Percentiles rank a stretch among this genome's conserved stretches.
Evolutionary conservation across 2,329 filamentous ascomycete species (phyloP).

Genomic region (Achaetomium macrosporum): DNA sequence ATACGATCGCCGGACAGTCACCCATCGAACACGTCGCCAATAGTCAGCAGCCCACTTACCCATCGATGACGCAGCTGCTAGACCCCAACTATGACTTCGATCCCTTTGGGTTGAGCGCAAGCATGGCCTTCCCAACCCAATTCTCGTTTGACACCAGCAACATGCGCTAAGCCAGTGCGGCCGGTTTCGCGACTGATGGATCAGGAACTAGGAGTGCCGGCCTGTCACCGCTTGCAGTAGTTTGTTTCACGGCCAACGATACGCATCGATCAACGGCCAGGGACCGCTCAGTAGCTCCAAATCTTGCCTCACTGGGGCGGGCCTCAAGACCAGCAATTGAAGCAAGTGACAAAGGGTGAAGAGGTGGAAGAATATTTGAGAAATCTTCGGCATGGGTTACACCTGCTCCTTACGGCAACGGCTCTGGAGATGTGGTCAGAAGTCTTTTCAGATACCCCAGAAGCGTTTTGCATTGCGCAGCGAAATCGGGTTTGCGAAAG

Average conservation of each 20-base stretch:
- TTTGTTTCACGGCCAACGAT: background rate
- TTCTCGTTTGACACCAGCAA: slow-evolving; percentile 67
- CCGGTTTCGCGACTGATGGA: background rate
- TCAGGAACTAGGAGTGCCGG: background rate
- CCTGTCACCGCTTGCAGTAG: background rate
- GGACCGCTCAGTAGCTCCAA: background rate
- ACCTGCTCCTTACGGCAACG: slow-evolving; percentile 4
- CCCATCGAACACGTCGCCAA: slow-evolving; percentile 28
- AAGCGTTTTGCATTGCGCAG: slow-evolving; percentile 21
- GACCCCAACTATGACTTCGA: slow-evolving; percentile 89
- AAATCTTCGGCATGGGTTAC: background rate
- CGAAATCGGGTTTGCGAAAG: slow-evolving; percentile 6
- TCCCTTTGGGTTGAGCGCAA: slow-evolving; percentile 86
- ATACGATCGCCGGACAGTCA: slow-evolving; percentile 32
- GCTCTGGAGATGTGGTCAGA: slow-evolving; percentile 14
- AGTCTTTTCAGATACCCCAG: slow-evolving; percentile 23
- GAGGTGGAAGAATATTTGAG: background rate
- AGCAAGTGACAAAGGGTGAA: background rate
- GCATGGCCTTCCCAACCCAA: slow-evolving; percentile 88
- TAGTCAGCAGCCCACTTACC: slow-evolving; percentile 61
- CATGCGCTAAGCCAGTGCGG: slow-evolving; percentile 33
- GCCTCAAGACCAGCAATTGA: background rate
- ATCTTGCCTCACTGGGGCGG: background rate
- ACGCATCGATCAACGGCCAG: background rate
- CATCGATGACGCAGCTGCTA: slow-evolving; percentile 55